Percentiles rank a stretch among this genome's conserved stretches.
These are phyloP conservation scores for Elsinoe ampelina DNA, from an alignment of 2,329 filamentous ascomycete genomes.

Conservation along the genomic window DNA sequence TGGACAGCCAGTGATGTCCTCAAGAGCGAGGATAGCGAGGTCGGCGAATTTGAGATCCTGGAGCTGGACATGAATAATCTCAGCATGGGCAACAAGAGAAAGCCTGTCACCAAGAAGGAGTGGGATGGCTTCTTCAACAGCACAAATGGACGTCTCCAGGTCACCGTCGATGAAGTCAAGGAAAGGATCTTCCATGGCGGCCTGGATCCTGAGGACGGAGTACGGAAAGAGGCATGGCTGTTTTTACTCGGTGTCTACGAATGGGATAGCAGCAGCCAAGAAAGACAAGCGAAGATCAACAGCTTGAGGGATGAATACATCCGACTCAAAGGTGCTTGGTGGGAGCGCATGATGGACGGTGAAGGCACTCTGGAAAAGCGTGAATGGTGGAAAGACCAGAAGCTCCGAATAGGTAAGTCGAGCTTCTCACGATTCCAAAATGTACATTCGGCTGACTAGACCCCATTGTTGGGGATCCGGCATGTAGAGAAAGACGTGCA, in stretches of 20 bases:
- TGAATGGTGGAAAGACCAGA: constrained; percentile 97
- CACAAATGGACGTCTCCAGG: constrained; percentile 59
- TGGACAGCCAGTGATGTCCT: constrained; percentile 91
- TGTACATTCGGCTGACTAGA: constrained; percentile 33
- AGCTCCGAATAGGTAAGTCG: constrained; percentile 75
- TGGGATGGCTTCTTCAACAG: constrained; percentile 87
- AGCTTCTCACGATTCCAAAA: background rate
- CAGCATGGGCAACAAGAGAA: constrained; percentile 66
- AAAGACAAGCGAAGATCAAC: constrained; percentile 72
- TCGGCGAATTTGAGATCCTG: constrained; percentile 91
- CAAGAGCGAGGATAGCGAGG: constrained; percentile 86
- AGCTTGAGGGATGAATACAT: constrained; percentile 89
- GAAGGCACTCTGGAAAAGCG: constrained; percentile 69
- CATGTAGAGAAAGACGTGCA: constrained; percentile 93
- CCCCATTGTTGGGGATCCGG: constrained; percentile 46
- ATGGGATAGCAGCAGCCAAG: constrained; percentile 83
- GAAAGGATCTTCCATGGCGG: constrained; percentile 96
- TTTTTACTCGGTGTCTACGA: constrained; percentile 86
- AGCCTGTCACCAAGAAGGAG: constrained; percentile 68
- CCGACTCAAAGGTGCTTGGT: constrained; percentile 88
- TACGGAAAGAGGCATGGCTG: constrained; percentile 92
- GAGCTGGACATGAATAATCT: constrained; percentile 66
- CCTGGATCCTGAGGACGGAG: constrained; percentile 77
- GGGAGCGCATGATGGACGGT: constrained; percentile 82
- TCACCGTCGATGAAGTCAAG: constrained; percentile 88